Percentiles rank a stretch among this genome's conserved stretches.
Evolutionary conservation across 108 stramenopile species (phyloP).

Genomic region (Skeletonema tropicum): DNA sequence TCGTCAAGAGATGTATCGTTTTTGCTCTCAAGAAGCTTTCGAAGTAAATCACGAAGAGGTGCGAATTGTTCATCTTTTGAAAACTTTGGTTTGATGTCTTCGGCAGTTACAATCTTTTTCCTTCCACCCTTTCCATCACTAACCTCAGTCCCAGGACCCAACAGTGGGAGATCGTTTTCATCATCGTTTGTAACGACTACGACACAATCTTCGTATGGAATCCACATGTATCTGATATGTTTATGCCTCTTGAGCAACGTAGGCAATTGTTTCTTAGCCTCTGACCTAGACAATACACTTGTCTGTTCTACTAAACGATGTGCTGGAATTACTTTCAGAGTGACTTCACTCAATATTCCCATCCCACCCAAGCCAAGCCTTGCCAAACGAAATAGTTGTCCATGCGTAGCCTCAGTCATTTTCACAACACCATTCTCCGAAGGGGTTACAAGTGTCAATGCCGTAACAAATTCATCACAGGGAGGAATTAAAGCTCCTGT

Average conservation of each 20-base stretch:
- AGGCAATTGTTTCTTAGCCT: constrained; percentile 72
- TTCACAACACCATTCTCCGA: constrained; percentile 75
- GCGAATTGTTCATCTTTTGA: constrained; percentile 54
- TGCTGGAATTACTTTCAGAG: constrained; percentile 87
- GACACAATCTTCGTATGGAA: constrained; percentile 94
- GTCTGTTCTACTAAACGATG: constrained; percentile 92
- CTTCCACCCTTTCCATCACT: constrained; percentile 35
- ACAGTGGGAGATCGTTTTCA: constrained; percentile 48
- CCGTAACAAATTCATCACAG: constrained; percentile 92
- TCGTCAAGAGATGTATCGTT: constrained; percentile 36
- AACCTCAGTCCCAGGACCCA: constrained; percentile 38
- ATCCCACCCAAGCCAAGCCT: constrained; percentile 93
- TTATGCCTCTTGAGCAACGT: constrained; percentile 68
- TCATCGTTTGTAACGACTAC: constrained; percentile 96
- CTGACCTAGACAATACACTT: constrained; percentile 78
- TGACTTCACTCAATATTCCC: constrained; percentile 95
- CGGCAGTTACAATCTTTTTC: constrained; percentile 47
- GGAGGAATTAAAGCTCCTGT: constrained; percentile 94
- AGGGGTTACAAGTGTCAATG: constrained; percentile 92
- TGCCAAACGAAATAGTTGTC: constrained; percentile 80
- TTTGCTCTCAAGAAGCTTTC: constrained; percentile 46
- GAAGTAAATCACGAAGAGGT: constrained; percentile 70
- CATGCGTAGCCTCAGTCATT: constrained; percentile 64
- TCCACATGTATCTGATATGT: constrained; percentile 99
- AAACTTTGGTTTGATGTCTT: constrained; percentile 32